Percentiles rank a stretch among this genome's conserved stretches.
Conservation (phyloP, 345 rosid genomes). For the Acer campestre region DNA sequence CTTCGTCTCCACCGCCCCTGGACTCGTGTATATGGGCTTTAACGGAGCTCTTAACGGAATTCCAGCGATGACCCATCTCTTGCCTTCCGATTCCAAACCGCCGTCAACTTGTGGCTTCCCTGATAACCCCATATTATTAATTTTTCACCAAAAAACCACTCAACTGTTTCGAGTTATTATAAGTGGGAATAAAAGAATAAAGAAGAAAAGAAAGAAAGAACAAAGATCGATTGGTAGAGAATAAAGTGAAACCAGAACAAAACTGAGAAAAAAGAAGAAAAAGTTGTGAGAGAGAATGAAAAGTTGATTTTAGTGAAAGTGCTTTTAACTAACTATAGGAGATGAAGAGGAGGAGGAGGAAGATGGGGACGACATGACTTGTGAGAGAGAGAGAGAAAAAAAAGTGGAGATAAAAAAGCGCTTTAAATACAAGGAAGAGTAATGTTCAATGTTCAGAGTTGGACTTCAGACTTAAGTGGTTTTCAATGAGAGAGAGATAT, state of each 20-base stretch:
- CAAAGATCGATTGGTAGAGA: constrained; percentile 36
- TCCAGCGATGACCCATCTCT: constrained; percentile 59
- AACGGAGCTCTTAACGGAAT: constrained; percentile 58
- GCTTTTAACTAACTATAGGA: constrained; percentile 4
- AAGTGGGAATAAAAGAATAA: constrained; percentile 41
- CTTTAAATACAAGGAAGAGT: constrained; percentile 25
- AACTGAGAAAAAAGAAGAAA: constrained; percentile 24
- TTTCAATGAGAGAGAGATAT: constrained; percentile 3
- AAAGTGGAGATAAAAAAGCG: neutral
- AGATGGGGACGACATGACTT: constrained; percentile 1
- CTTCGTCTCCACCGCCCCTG: constrained; percentile 25
- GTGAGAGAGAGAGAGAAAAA: neutral
- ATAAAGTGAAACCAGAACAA: constrained; percentile 44
- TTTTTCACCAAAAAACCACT: constrained; percentile 3
- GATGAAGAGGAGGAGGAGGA: neutral
- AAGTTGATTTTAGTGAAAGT: constrained; percentile 5
- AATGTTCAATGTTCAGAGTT: constrained; percentile 24
- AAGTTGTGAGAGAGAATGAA: constrained; percentile 15
- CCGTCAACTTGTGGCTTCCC: constrained; percentile 55
- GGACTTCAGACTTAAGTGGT: no score
- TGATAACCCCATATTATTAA: constrained; percentile 49
- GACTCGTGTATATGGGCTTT: constrained; percentile 51
- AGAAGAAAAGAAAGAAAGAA: constrained; percentile 31
- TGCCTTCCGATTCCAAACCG: constrained; percentile 50
- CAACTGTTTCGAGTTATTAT: neutral